A percentile compares a stretch with the other conserved stretches of the same genome.
phyloP scores from a whole-genome alignment of 345 rosid species.

The Barbarea vulgaris region DNA sequence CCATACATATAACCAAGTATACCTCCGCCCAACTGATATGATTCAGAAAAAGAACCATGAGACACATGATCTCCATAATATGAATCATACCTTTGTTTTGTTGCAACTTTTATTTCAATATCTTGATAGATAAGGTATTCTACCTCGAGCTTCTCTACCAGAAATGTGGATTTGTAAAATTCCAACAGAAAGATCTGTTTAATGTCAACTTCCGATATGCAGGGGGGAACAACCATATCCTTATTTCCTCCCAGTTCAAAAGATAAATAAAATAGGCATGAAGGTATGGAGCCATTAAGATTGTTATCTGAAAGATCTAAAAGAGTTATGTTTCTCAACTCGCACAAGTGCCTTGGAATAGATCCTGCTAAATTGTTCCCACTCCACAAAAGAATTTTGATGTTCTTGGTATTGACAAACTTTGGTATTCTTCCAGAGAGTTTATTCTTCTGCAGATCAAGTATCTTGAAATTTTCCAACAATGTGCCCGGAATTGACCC shows the following conservation, averaged over 20 bases:
- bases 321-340: not conserved
- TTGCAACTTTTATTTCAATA: not conserved
- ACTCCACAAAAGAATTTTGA: not conserved
- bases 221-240: no score
- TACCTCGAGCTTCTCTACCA: not conserved
- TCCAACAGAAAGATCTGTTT: not conserved
- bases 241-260: not conserved
- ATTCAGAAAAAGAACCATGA: no score
- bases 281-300: conserved; percentile 3
- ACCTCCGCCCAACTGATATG: no score
- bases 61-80: not conserved
- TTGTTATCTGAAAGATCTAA: not conserved
- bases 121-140: not conserved
- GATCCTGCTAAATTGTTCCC: not conserved
- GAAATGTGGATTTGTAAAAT: not conserved
- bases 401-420: not conserved
- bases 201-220: accelerated
- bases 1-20: conserved; percentile 31
- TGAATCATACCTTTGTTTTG: not conserved
- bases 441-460: not conserved
- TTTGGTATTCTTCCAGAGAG: not conserved
- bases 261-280: not conserved
- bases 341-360: conserved; percentile 5
- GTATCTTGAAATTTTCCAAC: not conserved
- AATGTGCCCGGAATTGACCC: not conserved